phyloP scores from a whole-genome alignment of 352 stramenopile species.

The Ophiocytium majus region DNA sequence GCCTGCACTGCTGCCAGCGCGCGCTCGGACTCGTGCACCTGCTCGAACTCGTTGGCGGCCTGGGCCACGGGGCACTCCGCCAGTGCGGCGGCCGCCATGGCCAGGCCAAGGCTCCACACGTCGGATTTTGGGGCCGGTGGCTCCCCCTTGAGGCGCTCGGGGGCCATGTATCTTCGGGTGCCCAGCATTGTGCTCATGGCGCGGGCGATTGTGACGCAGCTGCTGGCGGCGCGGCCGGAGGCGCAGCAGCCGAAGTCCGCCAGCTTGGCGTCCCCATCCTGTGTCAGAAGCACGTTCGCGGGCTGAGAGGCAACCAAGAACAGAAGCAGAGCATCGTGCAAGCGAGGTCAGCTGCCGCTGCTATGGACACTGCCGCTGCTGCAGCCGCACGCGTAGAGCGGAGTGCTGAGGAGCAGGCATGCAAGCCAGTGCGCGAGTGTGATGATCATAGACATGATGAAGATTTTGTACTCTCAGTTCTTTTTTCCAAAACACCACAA shows the following conservation, averaged over 20 bases:
- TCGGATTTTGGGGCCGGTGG: constrained; percentile 35
- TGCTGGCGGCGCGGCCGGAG: neutral
- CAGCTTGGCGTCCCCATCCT: constrained; percentile 44
- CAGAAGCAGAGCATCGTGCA: no score
- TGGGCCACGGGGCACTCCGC: constrained; percentile 42
- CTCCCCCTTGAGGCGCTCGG: constrained; percentile 47
- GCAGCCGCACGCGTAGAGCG: no score
- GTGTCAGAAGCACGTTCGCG: constrained; percentile 45
- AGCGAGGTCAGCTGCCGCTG: no score
- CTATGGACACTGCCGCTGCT: no score
- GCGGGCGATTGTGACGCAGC: neutral
- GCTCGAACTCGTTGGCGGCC: constrained; percentile 48
- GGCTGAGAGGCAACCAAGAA: no score
- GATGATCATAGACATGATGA: no score
- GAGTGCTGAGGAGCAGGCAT: no score
- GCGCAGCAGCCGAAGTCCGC: constrained; percentile 43
- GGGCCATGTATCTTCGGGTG: constrained; percentile 52
- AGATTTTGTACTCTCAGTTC: no score
- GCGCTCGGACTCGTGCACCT: constrained; percentile 36
- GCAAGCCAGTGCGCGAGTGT: no score
- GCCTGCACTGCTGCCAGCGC: constrained; percentile 12
- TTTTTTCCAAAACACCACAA: neutral
- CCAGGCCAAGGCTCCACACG: constrained; percentile 45
- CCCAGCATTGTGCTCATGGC: constrained; percentile 36
- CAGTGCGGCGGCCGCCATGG: constrained; percentile 41